Percentiles rank a stretch among this genome's conserved stretches.
Conservation (phyloP, 208 protist genomes). For the Wallacemonas sp. region DNA sequence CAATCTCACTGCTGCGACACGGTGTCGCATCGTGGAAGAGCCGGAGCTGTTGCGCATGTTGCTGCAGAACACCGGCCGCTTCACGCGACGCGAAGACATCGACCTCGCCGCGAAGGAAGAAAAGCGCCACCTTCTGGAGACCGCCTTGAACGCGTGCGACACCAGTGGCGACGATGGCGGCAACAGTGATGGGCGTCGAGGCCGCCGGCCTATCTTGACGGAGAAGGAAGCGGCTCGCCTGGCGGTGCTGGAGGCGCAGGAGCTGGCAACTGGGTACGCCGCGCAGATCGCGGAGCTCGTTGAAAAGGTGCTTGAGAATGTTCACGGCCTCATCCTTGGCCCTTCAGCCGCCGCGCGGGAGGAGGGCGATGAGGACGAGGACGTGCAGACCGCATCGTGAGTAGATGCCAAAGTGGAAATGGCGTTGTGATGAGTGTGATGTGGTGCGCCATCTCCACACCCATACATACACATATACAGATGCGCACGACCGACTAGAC, state of each 20-base stretch:
- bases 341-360: background rate
- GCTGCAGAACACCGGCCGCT: conserved; percentile 69
- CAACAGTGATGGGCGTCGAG: background rate
- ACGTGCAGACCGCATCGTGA: background rate
- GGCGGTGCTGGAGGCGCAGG: conserved; percentile 6
- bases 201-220: conserved; percentile 5
- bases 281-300: conserved; percentile 72
- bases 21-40: conserved; percentile 66
- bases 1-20: conserved; percentile 71
- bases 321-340: conserved; percentile 45
- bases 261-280: conserved; percentile 40
- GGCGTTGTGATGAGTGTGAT: too few relatives aligned
- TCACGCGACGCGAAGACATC: conserved; percentile 48
- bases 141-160: background rate
- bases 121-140: conserved; percentile 23
- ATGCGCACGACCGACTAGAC: too few relatives aligned
- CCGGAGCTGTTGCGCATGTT: conserved; percentile 61
- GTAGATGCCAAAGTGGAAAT: too few relatives aligned
- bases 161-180: background rate
- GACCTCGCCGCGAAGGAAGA: conserved; percentile 27
- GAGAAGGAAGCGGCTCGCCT: conserved; percentile 17
- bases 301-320: conserved; percentile 71
- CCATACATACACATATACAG: too few relatives aligned
- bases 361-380: background rate
- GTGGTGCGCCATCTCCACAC: too few relatives aligned